Evolutionary conservation across 768 basidiomycete species (phyloP).

Genomic region (Collybiopsis confluens): DNA sequence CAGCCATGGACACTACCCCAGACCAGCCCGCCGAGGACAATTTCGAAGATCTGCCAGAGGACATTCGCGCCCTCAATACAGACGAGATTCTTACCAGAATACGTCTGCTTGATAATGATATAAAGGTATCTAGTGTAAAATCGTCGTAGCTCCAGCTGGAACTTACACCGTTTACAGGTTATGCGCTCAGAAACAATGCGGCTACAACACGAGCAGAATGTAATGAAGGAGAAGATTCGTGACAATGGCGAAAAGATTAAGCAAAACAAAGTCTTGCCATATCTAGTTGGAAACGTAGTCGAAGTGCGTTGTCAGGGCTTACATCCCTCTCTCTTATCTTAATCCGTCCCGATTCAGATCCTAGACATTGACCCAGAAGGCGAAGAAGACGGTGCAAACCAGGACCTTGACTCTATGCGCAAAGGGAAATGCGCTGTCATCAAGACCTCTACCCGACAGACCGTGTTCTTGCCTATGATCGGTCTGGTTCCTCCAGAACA

Average conservation of each 20-base stretch:
- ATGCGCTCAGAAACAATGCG: slow-evolving; percentile 94
- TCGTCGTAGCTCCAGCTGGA: not conserved
- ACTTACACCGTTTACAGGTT: slow-evolving; percentile 49
- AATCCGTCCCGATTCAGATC: slow-evolving; percentile 58
- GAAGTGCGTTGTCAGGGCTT: slow-evolving; percentile 54
- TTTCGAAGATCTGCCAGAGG: slow-evolving; percentile 89
- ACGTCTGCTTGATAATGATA: slow-evolving; percentile 93
- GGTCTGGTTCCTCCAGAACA: slow-evolving; percentile 93
- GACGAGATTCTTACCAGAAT: slow-evolving; percentile 89
- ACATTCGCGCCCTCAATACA: slow-evolving; percentile 70
- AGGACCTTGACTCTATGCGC: slow-evolving; percentile 92
- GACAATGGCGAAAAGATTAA: slow-evolving; percentile 99
- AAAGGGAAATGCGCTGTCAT: slow-evolving; percentile 98
- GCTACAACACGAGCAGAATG: slow-evolving; percentile 88
- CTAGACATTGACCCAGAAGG: slow-evolving; percentile 91
- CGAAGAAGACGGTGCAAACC: slow-evolving; percentile 93
- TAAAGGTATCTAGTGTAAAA: slow-evolving; percentile 57
- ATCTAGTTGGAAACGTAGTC: slow-evolving; percentile 96
- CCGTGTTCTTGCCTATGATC: slow-evolving; percentile 96
- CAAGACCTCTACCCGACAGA: slow-evolving; percentile 98
- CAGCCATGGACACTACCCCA: slow-evolving; percentile 72
- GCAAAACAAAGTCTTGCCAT: slow-evolving; percentile 98
- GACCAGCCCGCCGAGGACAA: slow-evolving; percentile 73
- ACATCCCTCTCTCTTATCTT: not conserved
- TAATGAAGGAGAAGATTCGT: slow-evolving; percentile 98